Evolutionary conservation across 345 rosid species (phyloP).

Genomic region (Sisymbrium irio): DNA sequence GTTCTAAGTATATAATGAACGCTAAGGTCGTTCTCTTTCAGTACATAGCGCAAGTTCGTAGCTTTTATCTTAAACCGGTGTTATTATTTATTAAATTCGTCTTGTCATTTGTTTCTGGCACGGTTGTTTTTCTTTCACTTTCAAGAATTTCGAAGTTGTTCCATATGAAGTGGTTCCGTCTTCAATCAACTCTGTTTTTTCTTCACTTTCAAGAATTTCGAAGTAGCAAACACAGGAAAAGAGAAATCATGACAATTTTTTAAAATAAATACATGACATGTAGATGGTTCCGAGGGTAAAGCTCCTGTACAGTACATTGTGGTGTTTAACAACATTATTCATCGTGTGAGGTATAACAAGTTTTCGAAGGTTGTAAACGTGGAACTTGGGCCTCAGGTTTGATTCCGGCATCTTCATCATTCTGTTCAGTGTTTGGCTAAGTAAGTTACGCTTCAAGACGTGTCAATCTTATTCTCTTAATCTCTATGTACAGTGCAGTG

Average conservation of each 20-base stretch:
- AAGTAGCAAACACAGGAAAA: not conserved
- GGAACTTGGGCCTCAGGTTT: constrained; percentile 57
- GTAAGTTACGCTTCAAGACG: not conserved
- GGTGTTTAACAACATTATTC: constrained; percentile 61
- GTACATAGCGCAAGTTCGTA: not conserved
- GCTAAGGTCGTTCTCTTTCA: not conserved
- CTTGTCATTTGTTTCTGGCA: not conserved
- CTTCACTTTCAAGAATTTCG: not conserved
- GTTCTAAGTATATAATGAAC: not conserved
- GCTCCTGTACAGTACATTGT: constrained; percentile 51
- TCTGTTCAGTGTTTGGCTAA: not conserved
- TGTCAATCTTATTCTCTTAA: not conserved
- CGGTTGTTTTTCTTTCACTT: not conserved
- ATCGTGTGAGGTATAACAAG: constrained; percentile 69
- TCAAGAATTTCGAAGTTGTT: not conserved
- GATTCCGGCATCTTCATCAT: constrained; percentile 13
- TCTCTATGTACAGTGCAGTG: constrained; percentile 52
- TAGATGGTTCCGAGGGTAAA: constrained; percentile 53
- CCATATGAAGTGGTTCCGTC: too few relatives aligned
- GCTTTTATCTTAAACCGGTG: not conserved
- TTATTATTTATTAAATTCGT: not conserved
- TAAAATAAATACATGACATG: not conserved
- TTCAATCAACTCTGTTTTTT: too few relatives aligned
- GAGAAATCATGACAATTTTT: not conserved
- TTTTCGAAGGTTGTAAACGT: constrained; percentile 49